Conservation (phyloP, 352 stramenopile genomes). For the Blastocystis sp. region DNA sequence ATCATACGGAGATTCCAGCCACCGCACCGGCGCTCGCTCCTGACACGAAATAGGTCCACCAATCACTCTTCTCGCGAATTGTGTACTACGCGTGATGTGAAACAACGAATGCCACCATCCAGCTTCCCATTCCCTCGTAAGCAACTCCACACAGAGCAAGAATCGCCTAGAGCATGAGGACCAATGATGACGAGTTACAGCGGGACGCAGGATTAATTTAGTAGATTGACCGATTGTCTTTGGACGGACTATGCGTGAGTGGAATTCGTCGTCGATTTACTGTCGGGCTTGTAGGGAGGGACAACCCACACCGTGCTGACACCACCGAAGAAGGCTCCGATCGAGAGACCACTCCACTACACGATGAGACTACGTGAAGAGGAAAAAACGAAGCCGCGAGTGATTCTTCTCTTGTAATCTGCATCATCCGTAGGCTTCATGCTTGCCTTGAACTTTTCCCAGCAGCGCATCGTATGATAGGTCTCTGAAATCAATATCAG, state of each 20-base stretch:
- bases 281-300: background rate
- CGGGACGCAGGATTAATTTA: background rate
- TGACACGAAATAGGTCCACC: constrained; percentile 15
- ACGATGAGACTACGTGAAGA: background rate
- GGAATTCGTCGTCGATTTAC: background rate
- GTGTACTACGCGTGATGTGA: background rate
- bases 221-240: background rate
- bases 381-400: background rate
- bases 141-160: background rate
- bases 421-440: constrained; percentile 7
- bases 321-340: constrained; percentile 1
- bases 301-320: constrained; percentile 2
- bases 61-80: constrained; percentile 7
- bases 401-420: constrained; percentile 20
- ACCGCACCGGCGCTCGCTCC: background rate
- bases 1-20: background rate
- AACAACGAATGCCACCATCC: background rate
- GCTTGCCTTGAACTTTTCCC: background rate
- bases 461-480: background rate
- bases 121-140: background rate
- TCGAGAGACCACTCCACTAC: background rate
- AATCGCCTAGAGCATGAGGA: background rate
- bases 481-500: too few relatives aligned
- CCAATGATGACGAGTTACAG: background rate
- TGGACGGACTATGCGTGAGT: background rate